Conservation (phyloP, 2,329 filamentous ascomycete species). For the Alternaria burnsii region DNA sequence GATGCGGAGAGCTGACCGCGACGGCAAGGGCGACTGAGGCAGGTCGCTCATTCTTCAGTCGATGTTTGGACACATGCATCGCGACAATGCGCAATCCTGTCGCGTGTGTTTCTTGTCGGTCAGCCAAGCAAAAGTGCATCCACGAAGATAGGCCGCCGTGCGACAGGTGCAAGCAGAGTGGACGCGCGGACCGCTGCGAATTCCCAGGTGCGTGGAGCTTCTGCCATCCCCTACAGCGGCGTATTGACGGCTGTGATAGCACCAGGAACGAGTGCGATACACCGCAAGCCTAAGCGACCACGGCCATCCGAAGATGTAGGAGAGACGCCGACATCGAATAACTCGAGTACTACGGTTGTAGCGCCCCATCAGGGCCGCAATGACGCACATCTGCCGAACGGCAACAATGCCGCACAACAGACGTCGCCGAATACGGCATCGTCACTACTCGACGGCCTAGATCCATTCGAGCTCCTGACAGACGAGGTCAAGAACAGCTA, state of each 20-base stretch:
- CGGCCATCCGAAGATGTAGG: conserved; percentile 37
- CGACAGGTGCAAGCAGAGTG: conserved; percentile 49
- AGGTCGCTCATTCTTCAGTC: neutral
- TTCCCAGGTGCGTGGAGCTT: conserved; percentile 10
- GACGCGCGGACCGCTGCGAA: conserved; percentile 43
- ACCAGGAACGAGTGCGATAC: conserved; percentile 50
- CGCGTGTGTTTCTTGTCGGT: conserved; percentile 50
- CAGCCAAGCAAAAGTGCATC: conserved; percentile 52
- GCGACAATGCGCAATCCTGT: conserved; percentile 50
- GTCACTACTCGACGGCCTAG: conserved; percentile 43
- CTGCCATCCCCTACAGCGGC: neutral
- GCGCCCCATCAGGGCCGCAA: conserved; percentile 26
- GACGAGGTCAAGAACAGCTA: conserved; percentile 55
- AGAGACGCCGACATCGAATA: conserved; percentile 24
- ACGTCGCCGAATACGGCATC: conserved; percentile 39
- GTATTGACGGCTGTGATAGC: conserved; percentile 27
- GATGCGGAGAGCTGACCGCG: conserved; percentile 10
- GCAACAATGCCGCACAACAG: conserved; percentile 29
- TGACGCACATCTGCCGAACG: conserved; percentile 39
- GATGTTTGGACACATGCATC: neutral
- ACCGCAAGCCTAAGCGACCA: conserved; percentile 50
- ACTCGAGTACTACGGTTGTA: conserved; percentile 12
- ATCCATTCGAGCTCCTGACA: conserved; percentile 51
- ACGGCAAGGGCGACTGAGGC: conserved; percentile 3
- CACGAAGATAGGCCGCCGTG: conserved; percentile 52